phyloP scores from a whole-genome alignment of 1,139 yeast genomes.

The Scheffersomyces parashehatae region DNA sequence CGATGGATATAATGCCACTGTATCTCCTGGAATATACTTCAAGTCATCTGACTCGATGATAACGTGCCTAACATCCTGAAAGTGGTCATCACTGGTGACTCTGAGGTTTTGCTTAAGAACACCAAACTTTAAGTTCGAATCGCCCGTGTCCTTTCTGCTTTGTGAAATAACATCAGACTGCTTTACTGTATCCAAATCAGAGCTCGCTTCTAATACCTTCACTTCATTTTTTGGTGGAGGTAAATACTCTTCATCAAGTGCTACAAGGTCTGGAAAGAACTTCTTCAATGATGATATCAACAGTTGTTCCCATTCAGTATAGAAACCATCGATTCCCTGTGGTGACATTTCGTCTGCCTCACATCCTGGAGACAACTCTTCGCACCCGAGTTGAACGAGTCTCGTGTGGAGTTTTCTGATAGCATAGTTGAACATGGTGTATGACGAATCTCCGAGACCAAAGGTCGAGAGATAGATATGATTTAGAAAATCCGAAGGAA shows the following conservation, averaged over 20 bases:
- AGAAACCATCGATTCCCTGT: constrained; percentile 78
- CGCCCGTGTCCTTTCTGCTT: constrained; percentile 2
- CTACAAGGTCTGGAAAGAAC: constrained; percentile 36
- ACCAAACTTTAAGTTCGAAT: constrained; percentile 30
- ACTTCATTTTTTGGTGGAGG: constrained; percentile 46
- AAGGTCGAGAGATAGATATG: constrained; percentile 69
- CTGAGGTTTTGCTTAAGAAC: constrained; percentile 51
- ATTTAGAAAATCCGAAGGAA: constrained; percentile 63
- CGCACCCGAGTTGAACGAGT: constrained; percentile 77
- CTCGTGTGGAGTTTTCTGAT: constrained; percentile 79
- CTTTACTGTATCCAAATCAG: not conserved
- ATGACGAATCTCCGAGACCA: constrained; percentile 95
- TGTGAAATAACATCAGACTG: constrained; percentile 1
- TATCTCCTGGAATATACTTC: constrained; percentile 73
- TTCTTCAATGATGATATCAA: constrained; percentile 45
- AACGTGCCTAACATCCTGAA: constrained; percentile 84
- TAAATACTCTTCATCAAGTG: constrained; percentile 39
- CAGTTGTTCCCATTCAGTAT: constrained; percentile 67
- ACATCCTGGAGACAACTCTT: constrained; percentile 67
- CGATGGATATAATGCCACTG: constrained; percentile 71
- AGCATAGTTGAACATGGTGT: constrained; percentile 85
- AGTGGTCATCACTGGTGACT: constrained; percentile 70
- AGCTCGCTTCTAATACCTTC: not conserved
- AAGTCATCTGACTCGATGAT: constrained; percentile 38
- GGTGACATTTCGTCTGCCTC: constrained; percentile 88